phyloP scores from a whole-genome alignment of 23 red algal genomes.

The Gracilaria gracilis region DNA sequence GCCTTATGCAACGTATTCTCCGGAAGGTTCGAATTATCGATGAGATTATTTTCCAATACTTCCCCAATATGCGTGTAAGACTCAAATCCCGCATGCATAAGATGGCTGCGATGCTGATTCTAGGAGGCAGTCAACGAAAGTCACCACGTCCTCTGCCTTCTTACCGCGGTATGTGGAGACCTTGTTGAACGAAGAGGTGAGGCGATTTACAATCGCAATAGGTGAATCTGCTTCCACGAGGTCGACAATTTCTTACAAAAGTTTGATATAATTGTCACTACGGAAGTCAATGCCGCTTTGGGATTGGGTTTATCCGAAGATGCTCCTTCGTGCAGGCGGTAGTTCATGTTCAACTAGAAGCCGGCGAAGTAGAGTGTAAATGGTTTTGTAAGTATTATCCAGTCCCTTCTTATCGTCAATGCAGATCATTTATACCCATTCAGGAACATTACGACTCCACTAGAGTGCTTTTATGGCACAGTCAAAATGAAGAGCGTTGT shows the following conservation, averaged over 20 bases:
- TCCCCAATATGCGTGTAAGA: conserved; percentile 16
- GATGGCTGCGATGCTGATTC: conserved; percentile 1
- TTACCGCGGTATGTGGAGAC: not conserved
- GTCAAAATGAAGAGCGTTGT: not conserved
- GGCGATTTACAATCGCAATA: conserved; percentile 20
- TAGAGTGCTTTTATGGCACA: not conserved
- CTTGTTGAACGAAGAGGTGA: conserved; percentile 55
- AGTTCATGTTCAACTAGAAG: not conserved
- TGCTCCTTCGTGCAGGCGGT: not conserved
- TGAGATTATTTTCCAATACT: conserved; percentile 20
- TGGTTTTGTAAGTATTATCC: not conserved
- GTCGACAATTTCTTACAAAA: conserved; percentile 21
- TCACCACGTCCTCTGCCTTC: not conserved
- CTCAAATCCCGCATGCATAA: conserved; percentile 5
- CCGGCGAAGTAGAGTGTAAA: conserved; percentile 22
- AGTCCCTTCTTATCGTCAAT: not conserved
- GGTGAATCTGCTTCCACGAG: conserved; percentile 24
- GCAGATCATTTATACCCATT: conserved; percentile 3
- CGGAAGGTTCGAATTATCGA: too few relatives aligned
- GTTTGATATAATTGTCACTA: not conserved
- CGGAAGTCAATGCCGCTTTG: conserved; percentile 5
- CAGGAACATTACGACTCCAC: not conserved
- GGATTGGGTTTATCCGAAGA: conserved; percentile 4
- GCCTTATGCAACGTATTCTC: too few relatives aligned
- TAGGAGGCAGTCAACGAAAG: conserved; percentile 15